Evolutionary conservation across 2,329 filamentous ascomycete species (phyloP), one percentile per base, ranked within the genome.

Genomic region (Colletotrichum falcatum): DNA sequence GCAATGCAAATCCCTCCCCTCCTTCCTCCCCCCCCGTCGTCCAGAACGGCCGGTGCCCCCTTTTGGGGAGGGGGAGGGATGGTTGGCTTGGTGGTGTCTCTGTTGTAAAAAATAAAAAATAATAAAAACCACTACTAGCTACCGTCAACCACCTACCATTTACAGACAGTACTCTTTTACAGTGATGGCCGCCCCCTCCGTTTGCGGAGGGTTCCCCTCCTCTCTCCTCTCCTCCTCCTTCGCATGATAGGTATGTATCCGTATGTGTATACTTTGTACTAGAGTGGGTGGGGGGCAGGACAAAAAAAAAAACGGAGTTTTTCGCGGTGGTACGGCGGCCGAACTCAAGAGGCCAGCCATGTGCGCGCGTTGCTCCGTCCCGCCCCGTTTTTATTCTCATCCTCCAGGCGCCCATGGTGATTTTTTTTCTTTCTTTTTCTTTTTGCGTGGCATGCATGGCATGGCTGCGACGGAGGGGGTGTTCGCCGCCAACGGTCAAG

Each of bases 311-410:
- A 30, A 66, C 66, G 66, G 66, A 56, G 63, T 61, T 70, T 67
- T 46, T 44, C 37, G 59, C 67, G 67, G 67, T 62, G 56, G 44
- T 70, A 70, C 64, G 64, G 64, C 67, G 67, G 67, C 49, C 56
- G 56, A 58, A 67, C 58, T 37, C 23, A 37, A 49, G 59, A 26
- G 14, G 30, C n/a, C 49, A 20, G 30, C n/a, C 49, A 55, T 35
- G 37, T 46, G 39, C 16, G n/a, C 60, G n/a, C n/a, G n/a, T n/a
- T n/a, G n/a, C n/a, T n/a, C 30, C 28, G 6, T 28, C 28, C 28
- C 2, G 6, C n/a, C 20, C 8, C n/a, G 18, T 39, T 30, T 37
- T 51, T 30, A 59, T 56, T 12, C 46, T 44, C 3, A 11, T 44
- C 2, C 42, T 44, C 18, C 6, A 44, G 42, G 42, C 2, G 42